Base-by-base conservation (phyloP, 345 rosid genomes). In the Camelina hispida region DNA sequence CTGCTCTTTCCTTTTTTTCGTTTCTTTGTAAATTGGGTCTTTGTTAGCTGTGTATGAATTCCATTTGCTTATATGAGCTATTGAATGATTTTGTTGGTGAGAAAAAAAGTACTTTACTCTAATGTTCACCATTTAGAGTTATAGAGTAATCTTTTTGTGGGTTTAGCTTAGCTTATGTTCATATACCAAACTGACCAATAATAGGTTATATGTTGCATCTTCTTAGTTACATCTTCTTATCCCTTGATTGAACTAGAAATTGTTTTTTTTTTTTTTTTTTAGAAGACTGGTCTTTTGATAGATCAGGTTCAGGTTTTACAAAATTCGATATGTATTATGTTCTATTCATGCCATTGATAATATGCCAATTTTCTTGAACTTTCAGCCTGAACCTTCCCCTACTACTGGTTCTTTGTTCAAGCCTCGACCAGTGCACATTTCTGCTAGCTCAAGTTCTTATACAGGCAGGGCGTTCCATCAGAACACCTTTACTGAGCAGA, bases 331-430 rank as follows among this genome's bases (percentile, higher is more conserved):
- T 56, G 25, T 65, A 16, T 70, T 9, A 10, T 73, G 57, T 23
- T 35, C 37, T 34, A 38, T 59, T 13, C 50, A 61, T 66, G 53
- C 38, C 76, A 75, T 62, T 74, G 53, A 70, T 40, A 3, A 23
- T 64, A 7, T 20, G 30, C 46, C 7, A 56, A 47, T 60, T 69
- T 48, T 82, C 57, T 56, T 73, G 56, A 44, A 76, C 73, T 82
- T 80, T 78, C 87, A 93, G 99, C 86, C 86, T 32, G 99, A 93
- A 79, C 98, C 98, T 68, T 95, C 98, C 55, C 99, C 98, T 63
- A 90, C 99, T 55, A 89, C 97, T 7, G 99, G 99, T 53, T 87
- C 98, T 62, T 82, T 95, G 70, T 54, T 78, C 43, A 91, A 92
- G 78, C 87, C 88, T 28, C 70, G 66, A 44, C 80, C 80, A 23